Evolutionary conservation across 2,329 filamentous ascomycete species (phyloP).

Genomic region (Trichoderma simmonsii): DNA sequence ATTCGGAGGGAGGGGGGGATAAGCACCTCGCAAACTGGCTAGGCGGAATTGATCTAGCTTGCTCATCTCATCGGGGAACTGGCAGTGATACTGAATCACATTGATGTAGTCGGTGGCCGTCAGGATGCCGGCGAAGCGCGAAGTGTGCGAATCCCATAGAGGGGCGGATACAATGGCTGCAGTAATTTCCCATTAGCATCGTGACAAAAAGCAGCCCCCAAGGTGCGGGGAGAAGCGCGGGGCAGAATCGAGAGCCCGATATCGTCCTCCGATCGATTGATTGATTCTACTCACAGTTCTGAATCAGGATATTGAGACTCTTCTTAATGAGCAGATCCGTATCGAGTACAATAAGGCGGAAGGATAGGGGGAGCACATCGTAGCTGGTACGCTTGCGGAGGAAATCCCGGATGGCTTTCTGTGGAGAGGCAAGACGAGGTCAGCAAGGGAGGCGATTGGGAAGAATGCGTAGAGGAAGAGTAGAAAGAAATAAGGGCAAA

Average conservation of each 20-base stretch:
- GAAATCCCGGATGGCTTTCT: constrained; percentile 93
- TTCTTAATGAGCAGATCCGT: constrained; percentile 95
- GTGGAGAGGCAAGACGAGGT: constrained; percentile 25
- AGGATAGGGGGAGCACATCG: constrained; percentile 93
- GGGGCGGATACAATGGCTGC: constrained; percentile 95
- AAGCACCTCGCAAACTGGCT: constrained; percentile 82
- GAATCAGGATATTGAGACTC: constrained; percentile 89
- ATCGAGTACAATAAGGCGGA: constrained; percentile 92
- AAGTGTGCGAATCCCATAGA: constrained; percentile 91
- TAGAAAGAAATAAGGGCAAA: not conserved
- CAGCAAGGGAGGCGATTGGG: not conserved
- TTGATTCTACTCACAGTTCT: constrained; percentile 67
- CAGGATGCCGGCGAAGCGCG: constrained; percentile 88
- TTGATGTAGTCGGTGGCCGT: constrained; percentile 98
- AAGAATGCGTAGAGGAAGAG: not conserved
- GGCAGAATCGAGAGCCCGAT: not conserved
- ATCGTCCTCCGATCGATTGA: not conserved
- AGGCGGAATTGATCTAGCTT: constrained; percentile 92
- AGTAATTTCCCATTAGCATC: constrained; percentile 4
- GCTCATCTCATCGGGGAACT: constrained; percentile 85
- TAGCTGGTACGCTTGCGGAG: constrained; percentile 95
- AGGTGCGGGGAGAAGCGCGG: not conserved
- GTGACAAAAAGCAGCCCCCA: not conserved
- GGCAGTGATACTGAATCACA: constrained; percentile 98
- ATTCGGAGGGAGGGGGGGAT: not conserved